Percentiles rank a stretch among this genome's conserved stretches.
Conservation (phyloP, 1,284 basidiomycete species). For the Bjerkandera adusta region DNA sequence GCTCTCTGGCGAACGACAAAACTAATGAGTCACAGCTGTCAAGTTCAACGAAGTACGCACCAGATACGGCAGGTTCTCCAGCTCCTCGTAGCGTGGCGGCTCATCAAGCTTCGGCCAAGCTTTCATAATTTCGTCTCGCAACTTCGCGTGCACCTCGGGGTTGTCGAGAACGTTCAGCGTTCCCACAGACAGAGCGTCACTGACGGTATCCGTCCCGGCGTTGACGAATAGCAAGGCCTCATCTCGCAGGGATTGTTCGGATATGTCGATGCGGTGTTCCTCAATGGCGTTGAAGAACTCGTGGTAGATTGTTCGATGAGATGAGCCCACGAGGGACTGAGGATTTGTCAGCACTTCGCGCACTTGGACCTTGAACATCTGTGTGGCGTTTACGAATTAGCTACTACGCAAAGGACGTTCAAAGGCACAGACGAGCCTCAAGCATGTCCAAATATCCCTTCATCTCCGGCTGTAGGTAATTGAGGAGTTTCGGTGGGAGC, state of each 20-base stretch:
- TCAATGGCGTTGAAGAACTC: slow-evolving; percentile 19
- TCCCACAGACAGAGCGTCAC: slow-evolving; percentile 7
- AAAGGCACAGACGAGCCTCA: background rate
- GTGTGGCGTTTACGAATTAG: too few species aligned
- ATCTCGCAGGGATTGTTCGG: slow-evolving; percentile 22
- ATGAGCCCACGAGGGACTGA: slow-evolving; percentile 16
- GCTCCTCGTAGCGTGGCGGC: slow-evolving; percentile 17
- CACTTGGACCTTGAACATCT: slow-evolving; percentile 25
- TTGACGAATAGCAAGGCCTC: slow-evolving; percentile 29
- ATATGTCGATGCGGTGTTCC: slow-evolving; percentile 13
- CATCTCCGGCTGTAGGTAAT: slow-evolving; percentile 6
- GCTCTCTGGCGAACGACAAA: slow-evolving; percentile 26
- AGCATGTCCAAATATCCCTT: slow-evolving; percentile 4
- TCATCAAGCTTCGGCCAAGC: slow-evolving; percentile 29
- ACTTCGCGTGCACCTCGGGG: slow-evolving; percentile 10
- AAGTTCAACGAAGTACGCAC: slow-evolving; percentile 17
- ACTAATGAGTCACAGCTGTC: background rate
- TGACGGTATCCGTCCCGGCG: slow-evolving; percentile 30
- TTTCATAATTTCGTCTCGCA: slow-evolving; percentile 24
- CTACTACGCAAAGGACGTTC: background rate
- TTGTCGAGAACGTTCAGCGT: slow-evolving; percentile 15
- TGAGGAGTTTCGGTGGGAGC: slow-evolving; percentile 7
- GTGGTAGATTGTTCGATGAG: slow-evolving; percentile 30
- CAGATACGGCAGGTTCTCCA: slow-evolving; percentile 35
- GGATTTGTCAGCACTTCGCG: slow-evolving; percentile 30